Percentiles rank a stretch among this genome's conserved stretches.
Conservation (phyloP, 2,329 filamentous ascomycete genomes). For the Lachnellula hyalina region DNA sequence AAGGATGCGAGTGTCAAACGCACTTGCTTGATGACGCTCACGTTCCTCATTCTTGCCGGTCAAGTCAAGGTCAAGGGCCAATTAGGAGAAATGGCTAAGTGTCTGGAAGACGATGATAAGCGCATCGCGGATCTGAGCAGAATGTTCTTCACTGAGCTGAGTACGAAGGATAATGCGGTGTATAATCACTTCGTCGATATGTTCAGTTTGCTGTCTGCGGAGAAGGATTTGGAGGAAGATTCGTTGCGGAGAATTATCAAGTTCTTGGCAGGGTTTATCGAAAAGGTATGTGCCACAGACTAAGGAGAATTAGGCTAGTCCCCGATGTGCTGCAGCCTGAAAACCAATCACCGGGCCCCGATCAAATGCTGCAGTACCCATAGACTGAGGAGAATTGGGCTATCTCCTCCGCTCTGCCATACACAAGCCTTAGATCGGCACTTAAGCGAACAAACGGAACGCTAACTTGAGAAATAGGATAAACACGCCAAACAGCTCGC, state of each 20-base stretch:
- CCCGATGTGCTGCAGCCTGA: no score
- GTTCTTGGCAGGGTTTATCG: constrained; percentile 92
- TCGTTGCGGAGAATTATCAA: constrained; percentile 81
- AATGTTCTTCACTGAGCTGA: constrained; percentile 98
- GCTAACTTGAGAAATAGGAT: constrained; percentile 53
- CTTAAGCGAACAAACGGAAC: not conserved
- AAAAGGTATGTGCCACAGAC: constrained; percentile 64
- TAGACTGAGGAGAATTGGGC: no score
- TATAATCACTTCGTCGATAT: constrained; percentile 99
- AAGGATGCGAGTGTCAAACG: constrained; percentile 85
- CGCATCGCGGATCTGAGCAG: constrained; percentile 86
- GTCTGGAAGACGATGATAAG: constrained; percentile 92
- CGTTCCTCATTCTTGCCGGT: constrained; percentile 91
- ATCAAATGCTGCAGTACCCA: no score
- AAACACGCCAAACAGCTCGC: constrained; percentile 95
- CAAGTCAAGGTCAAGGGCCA: constrained; percentile 99
- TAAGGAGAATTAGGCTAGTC: no score
- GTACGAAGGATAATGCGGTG: constrained; percentile 96
- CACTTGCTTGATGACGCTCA: constrained; percentile 96
- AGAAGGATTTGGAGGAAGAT: constrained; percentile 75
- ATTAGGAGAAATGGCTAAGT: constrained; percentile 98
- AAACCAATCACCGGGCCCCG: no score
- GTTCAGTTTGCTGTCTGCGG: constrained; percentile 87
- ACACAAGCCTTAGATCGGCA: not conserved
- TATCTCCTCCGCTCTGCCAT: not conserved